Evolutionary conservation across 2,329 filamentous ascomycete species (phyloP), one percentile per base, ranked within the genome.

Genomic region (Talaromyces sp.): DNA sequence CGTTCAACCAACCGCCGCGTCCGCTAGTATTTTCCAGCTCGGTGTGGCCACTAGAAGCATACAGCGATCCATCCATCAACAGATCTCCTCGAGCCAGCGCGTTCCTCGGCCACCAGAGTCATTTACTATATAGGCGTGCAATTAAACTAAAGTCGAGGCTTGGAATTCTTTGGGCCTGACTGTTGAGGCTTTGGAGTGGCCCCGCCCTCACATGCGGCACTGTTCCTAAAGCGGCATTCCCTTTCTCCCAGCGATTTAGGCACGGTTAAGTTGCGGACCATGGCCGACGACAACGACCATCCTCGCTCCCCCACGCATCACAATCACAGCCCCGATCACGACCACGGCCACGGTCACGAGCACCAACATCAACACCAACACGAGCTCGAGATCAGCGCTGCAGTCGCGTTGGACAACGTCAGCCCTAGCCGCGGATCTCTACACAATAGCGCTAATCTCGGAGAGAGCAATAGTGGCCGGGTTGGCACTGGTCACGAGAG

Each of bases 401-500:
- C 64, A 35, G 33, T 63, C 54, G 50, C 46, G 48, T 60, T 33
- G 33, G 56, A 63, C 61, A 59, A 50, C 61, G 21, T 59, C 35
- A 35, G 56, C 42, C 25, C 35, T 58, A 54, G 28, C 37, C 48
- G 44, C 55, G 50, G 39, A 14, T 21, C 28, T 35, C 16, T 28
- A 25, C n/a, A 18, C n/a, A 31, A 57, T 25, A 25, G 39, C 62
- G 16, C 46, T 48, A n/a, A 52, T 46, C 39, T 39, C 58, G 58
- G 56, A 58, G 35, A 40, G 12, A 60, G 55, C 63, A 64, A 55
- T 60, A 33, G 58, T 48, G 46, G 59, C 63, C 57, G 60, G 58
- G 61, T 46, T 35, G 63, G 56, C 62, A 56, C 60, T 59, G 72
- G 74, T 77, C 78, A 80, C 74, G 79, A 80, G 74, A 70, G 65